phyloP scores from a whole-genome alignment of 345 rosid species.

The Pseudoturritis turrita region DNA sequence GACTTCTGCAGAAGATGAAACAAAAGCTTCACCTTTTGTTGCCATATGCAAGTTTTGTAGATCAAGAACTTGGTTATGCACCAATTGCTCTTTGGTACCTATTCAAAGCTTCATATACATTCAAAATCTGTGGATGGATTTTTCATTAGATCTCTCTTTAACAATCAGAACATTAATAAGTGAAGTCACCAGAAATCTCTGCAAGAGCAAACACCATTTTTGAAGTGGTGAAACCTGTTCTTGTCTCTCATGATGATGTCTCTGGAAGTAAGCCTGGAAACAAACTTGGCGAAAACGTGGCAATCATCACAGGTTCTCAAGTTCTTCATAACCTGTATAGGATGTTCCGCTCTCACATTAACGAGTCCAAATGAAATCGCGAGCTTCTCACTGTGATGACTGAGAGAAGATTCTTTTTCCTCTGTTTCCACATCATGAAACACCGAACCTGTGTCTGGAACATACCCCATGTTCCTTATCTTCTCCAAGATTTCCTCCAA shows the following conservation, averaged over 20 bases:
- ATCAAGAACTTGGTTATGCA: constrained; percentile 5
- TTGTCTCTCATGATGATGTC: constrained; percentile 66
- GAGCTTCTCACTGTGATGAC: constrained; percentile 67
- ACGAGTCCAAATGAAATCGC: constrained; percentile 48
- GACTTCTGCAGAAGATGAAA: background rate
- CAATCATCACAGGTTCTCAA: constrained; percentile 72
- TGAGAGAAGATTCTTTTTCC: constrained; percentile 51
- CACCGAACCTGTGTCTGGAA: constrained; percentile 43
- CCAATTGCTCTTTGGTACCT: background rate
- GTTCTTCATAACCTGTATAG: constrained; percentile 55
- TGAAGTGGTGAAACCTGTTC: constrained; percentile 65
- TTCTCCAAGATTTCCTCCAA: constrained; percentile 41
- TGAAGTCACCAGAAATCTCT: constrained; percentile 57
- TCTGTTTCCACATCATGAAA: constrained; percentile 60
- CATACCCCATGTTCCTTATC: constrained; percentile 49
- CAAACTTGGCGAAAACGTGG: constrained; percentile 54
- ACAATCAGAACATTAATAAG: background rate
- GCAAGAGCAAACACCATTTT: constrained; percentile 56
- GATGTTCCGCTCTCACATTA: constrained; percentile 27
- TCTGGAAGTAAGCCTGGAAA: constrained; percentile 43
- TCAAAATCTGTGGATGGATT: constrained; percentile 1
- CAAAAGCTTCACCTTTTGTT: constrained; percentile 11
- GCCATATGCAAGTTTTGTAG: constrained; percentile 15
- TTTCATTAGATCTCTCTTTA: background rate
- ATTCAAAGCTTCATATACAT: background rate